A percentile compares a stretch with the other conserved stretches of the same genome.
Evolutionary conservation across 495 filamentous ascomycete species (phyloP).

Genomic region (Pyrenula aspistea): DNA sequence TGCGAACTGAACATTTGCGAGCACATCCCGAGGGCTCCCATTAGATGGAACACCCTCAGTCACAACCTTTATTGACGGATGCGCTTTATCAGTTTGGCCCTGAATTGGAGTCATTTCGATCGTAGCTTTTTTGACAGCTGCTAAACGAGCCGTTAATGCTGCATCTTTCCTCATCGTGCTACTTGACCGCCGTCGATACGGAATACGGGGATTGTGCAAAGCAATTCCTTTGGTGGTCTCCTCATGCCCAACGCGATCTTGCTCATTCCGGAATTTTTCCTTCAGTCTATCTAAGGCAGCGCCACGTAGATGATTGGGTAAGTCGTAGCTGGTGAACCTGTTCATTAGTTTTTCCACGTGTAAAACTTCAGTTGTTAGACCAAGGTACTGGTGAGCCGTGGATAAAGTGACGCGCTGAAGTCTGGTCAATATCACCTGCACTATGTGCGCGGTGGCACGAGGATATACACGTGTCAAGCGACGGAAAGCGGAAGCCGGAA

Average conservation of each 20-base stretch:
- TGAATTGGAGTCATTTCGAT: constrained; percentile 5
- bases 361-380: constrained; percentile 79
- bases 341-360: constrained; percentile 86
- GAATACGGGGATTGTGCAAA: constrained; percentile 68
- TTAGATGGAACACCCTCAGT: constrained; percentile 19
- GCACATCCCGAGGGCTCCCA: constrained; percentile 64
- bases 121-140: constrained; percentile 13
- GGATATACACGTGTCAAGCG: constrained; percentile 91
- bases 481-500: constrained; percentile 89
- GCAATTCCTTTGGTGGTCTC: constrained; percentile 91
- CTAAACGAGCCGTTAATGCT: constrained; percentile 50
- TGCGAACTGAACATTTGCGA: constrained; percentile 67
- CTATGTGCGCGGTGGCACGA: constrained; percentile 91
- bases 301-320: constrained; percentile 85
- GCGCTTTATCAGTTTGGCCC: constrained; percentile 5
- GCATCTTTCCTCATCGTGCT: constrained; percentile 72
- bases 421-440: constrained; percentile 89
- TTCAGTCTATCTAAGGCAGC: constrained; percentile 75
- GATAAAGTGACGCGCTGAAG: constrained; percentile 90
- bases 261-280: constrained; percentile 80
- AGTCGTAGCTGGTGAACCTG: constrained; percentile 77
- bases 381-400: constrained; percentile 87
- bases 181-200: constrained; percentile 58
- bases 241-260: constrained; percentile 71
- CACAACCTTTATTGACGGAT: background rate